Evolutionary conservation across 2,329 filamentous ascomycete species (phyloP), one percentile per base, ranked within the genome.

Genomic region (Colletotrichum limetticola): DNA sequence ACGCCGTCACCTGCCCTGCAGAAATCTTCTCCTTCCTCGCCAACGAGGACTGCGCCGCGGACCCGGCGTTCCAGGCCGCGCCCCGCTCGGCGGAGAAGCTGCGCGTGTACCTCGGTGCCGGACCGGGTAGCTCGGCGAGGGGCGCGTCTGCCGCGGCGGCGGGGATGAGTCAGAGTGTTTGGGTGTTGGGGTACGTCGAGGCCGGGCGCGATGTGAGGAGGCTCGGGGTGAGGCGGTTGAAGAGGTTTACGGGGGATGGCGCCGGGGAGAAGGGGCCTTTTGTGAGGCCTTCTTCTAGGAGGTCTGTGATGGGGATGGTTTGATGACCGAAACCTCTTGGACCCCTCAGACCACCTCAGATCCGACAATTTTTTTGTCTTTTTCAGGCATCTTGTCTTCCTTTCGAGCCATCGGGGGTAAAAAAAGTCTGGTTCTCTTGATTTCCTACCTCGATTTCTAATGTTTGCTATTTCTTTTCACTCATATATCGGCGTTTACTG

Each of bases 1-100:
- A 97, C 79, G 87, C 88, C 5, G 91, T 94, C 53, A 89, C 88
- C 73, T 94, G 89, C 59, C 86, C 97, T 22, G 93, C 93, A 1
- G 94, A 95, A 79, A 86, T 95, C 26, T 88, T 97, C 76, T 92
- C 91, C 78, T 95, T 96, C 80, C 86, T 96, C 55, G 91, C 94
- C 72, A 91, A 92, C 76, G 92, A 91, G 56, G 92, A 92, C 28
- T 85, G 97, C 22, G 85, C 94, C 2, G 86, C 89, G 5, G 95
- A 98, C 78, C 87, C 91, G 11, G 89, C 93, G 0, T 96, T 98
- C 79, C 88, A 91, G 63, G 89, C 91, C 49, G 91, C 92, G 3
- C 86, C 87, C 32, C 91, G 87, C n/a, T 92, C 91, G 75, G 85
- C 85, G 0, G 92, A 95, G 75, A 87, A 98, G 24, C 87, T 92